Evolutionary conservation across 768 basidiomycete species (phyloP), one percentile per base, ranked within the genome.

Genomic region (Pisolithus orientalis): DNA sequence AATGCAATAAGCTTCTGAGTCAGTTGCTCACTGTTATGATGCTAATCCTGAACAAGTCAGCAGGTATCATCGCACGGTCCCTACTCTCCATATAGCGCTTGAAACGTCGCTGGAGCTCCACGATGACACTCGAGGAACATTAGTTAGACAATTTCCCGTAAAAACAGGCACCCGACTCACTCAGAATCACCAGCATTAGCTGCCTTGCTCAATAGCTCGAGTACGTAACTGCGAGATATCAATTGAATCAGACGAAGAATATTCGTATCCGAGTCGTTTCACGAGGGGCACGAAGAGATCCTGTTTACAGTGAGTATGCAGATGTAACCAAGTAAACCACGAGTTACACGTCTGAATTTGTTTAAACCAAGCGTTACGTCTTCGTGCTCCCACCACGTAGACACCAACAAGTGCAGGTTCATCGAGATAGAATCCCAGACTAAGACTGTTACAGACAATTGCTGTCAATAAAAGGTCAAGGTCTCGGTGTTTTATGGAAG

Each of bases 361-460:
- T 87, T 74, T 45, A 94, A 62, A 44, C 75, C 72, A 37, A 75
- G 76, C 34, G 71, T 74, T 57, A 76, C 72, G 28, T 71, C 75
- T 32, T 68, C 72, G 61, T 91, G 72, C 67, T 95, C 93, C 87
- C 90, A 96, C 88, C 92, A 96, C 2, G 82, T 79, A 6, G 75
- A 77, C 9, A 73, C 64, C 29, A 96, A 67, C 34, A 71, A 66
- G 27, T 62, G 59, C 47, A 97, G 67, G 47, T 76, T 82, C 10
- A 73, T 70, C 4, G 76, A 69, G 44, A 94, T 82, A 51, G 81
- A 81, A 46, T 80, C 73, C 91, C 89, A 94, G 14, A 95, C 90
- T 54, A 91, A 75, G 68, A 84, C 92, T 92, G 59, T n/a, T 9
- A 39, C 45, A 52, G 24, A 53, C 25, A 57, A 51, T 45, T 21